Evolutionary conservation across 495 filamentous ascomycete genomes (phyloP), one percentile per base, ranked within the genome.

Genomic region (Aeminium ludgeri): DNA sequence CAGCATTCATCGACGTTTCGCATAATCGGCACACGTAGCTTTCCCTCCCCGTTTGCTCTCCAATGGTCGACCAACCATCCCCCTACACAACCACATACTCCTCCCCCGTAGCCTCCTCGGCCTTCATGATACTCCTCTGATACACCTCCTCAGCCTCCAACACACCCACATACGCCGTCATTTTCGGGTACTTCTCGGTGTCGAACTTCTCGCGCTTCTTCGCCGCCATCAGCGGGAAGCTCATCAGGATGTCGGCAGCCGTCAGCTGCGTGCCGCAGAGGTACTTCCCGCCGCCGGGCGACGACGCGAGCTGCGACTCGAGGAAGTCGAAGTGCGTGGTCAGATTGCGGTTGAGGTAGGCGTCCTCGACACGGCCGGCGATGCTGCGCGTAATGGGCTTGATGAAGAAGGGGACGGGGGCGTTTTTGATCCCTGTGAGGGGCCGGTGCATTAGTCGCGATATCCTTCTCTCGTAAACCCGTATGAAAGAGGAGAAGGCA

Each of bases 351-450:
- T 65, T 57, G 20, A 91, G 57, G 51, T 75, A 85, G 8, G 50
- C 52, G 2, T 60, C 52, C 20, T 76, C 62, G 20, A 93, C 61
- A 23, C 75, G 72, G 43, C 61, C 59, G 29, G 74, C 73, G 11
- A 93, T 72, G 13, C 68, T 55, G 12, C 60, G 54, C 6, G 81
- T 78, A 43, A 95, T 69, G 13, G 82, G 83, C 31, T 76, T 78
- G 55, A 95, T 62, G 65, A 93, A 85, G 69, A 93, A 92, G 1
- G 85, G 85, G 5, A 82, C 60, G 0, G 74, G 69, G 3, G 73
- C 59, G 10, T 69, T 67, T 44, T 72, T 74, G 37, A 95, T 63
- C 10, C 51, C 74, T 78, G 19, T 12, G 29, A 19, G 4, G 40
- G 12, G 20, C 18, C n/a, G 23, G 8, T 25, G 23, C n/a, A n/a